These are phyloP conservation scores for Sclerotinia minor DNA, from an alignment of 2,329 filamentous ascomycete genomes.

Conservation along the genomic window DNA sequence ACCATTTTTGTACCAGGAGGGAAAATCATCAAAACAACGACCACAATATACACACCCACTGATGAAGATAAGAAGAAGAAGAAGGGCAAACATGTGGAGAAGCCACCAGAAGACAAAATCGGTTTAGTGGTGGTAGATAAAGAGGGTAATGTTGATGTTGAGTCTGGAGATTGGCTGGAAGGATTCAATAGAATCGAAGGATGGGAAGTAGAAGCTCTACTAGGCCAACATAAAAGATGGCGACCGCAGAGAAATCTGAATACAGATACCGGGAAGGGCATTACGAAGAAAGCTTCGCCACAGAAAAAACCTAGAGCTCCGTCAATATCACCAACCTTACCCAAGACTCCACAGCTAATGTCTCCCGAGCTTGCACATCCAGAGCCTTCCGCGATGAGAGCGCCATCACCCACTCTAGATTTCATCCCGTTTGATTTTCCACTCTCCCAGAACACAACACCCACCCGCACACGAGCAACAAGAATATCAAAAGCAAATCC, in stretches of 20 bases:
- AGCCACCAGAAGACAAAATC: slow-evolving; percentile 8
- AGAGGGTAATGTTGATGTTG: slow-evolving; percentile 21
- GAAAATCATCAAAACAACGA: slow-evolving; percentile 14
- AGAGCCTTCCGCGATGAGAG: neutral
- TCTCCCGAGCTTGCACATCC: neutral
- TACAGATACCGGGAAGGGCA: neutral
- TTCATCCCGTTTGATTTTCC: slow-evolving; percentile 5
- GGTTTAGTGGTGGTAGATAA: slow-evolving; percentile 23
- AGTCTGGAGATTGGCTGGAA: slow-evolving; percentile 19
- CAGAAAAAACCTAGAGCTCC: neutral
- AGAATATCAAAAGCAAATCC: slow-evolving; percentile 10
- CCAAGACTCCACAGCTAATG: neutral
- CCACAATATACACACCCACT: slow-evolving; percentile 5
- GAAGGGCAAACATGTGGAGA: neutral
- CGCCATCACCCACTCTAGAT: neutral
- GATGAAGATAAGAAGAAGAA: slow-evolving; percentile 4
- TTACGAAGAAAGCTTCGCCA: neutral
- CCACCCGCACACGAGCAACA: neutral
- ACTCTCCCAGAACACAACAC: neutral
- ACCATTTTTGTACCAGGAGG: slow-evolving; percentile 21
- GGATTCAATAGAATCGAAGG: slow-evolving; percentile 18
- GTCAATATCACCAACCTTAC: neutral
- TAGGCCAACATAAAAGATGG: slow-evolving; percentile 4
- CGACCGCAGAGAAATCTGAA: neutral
- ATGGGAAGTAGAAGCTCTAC: slow-evolving; percentile 23